These are phyloP conservation scores for Thermomyces lanuginosus DNA, from an alignment of 2,329 filamentous ascomycete genomes.

Conservation along the genomic window DNA sequence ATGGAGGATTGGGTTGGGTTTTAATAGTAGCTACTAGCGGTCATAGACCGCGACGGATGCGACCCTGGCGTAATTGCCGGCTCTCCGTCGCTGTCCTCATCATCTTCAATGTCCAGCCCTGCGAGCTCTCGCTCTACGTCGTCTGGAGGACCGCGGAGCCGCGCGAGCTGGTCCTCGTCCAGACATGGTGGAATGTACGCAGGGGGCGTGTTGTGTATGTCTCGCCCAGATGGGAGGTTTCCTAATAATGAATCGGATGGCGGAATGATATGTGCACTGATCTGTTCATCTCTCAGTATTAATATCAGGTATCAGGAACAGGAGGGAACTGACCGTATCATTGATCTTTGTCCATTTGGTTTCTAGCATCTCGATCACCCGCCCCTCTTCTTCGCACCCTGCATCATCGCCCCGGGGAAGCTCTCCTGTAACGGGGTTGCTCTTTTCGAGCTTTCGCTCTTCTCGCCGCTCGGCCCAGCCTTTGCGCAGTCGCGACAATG, in stretches of 20 bases:
- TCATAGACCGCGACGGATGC: slow-evolving; percentile 14
- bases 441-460: slow-evolving; percentile 59
- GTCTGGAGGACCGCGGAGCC: slow-evolving; percentile 42
- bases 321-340: slow-evolving; percentile 51
- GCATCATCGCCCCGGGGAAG: slow-evolving; percentile 51
- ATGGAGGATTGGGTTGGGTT: slow-evolving; percentile 1
- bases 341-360: slow-evolving; percentile 86
- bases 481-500: slow-evolving; percentile 46
- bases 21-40: slow-evolving; percentile 21
- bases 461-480: slow-evolving; percentile 63
- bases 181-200: slow-evolving; percentile 50
- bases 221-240: slow-evolving; percentile 72
- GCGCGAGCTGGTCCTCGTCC: slow-evolving; percentile 44
- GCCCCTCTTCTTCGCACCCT: slow-evolving; percentile 65
- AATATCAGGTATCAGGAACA: not conserved
- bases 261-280: slow-evolving; percentile 66
- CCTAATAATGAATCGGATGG: slow-evolving; percentile 54
- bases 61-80: slow-evolving; percentile 14
- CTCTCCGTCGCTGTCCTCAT: slow-evolving; percentile 25
- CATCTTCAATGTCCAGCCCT: slow-evolving; percentile 3
- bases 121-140: slow-evolving; percentile 25
- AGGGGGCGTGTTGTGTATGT: slow-evolving; percentile 55
- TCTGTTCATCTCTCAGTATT: slow-evolving; percentile 31
- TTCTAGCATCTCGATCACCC: slow-evolving; percentile 74
- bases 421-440: slow-evolving; percentile 9